Percentiles rank a stretch among this genome's conserved stretches.
Conservation (phyloP, 2,329 filamentous ascomycete genomes). For the Davidsoniella neocaledoniae region DNA sequence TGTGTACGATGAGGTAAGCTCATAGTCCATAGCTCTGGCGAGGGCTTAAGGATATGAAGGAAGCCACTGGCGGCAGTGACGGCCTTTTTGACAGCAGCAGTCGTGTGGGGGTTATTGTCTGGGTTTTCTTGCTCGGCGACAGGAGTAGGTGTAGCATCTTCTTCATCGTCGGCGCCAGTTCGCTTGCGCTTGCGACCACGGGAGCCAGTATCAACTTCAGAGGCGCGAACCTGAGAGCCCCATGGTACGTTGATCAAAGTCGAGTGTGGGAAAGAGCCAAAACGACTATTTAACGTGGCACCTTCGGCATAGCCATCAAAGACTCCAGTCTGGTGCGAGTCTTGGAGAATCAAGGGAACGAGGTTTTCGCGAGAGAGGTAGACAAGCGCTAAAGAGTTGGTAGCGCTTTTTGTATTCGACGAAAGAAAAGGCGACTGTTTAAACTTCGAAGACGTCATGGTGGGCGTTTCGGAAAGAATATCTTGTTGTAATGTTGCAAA, state of each 20-base stretch:
- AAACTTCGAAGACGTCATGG: slow-evolving; percentile 3
- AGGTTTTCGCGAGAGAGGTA: slow-evolving; percentile 79
- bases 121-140: slow-evolving; percentile 20
- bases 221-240: slow-evolving; percentile 84
- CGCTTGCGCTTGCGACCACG: slow-evolving; percentile 47
- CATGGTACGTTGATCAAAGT: slow-evolving; percentile 65
- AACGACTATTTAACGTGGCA: slow-evolving; percentile 75
- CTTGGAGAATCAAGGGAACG: slow-evolving; percentile 26
- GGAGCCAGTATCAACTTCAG: slow-evolving; percentile 81
- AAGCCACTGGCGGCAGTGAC: slow-evolving; percentile 49
- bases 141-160: slow-evolving; percentile 14
- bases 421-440: slow-evolving; percentile 62
- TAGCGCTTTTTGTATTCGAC: slow-evolving; percentile 42
- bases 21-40: slow-evolving; percentile 67
- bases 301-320: slow-evolving; percentile 43
- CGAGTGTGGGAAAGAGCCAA: slow-evolving; percentile 75
- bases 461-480: neutral
- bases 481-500: neutral
- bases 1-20: slow-evolving; percentile 69
- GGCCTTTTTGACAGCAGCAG: slow-evolving; percentile 27
- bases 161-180: slow-evolving; percentile 18
- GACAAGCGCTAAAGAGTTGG: slow-evolving; percentile 60
- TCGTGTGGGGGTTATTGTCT: slow-evolving; percentile 16
- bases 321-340: slow-evolving; percentile 30
- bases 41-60: slow-evolving; percentile 61